Base-by-base conservation (phyloP, 371 early-diverging fungal species). In the Mortierella sp. region DNA sequence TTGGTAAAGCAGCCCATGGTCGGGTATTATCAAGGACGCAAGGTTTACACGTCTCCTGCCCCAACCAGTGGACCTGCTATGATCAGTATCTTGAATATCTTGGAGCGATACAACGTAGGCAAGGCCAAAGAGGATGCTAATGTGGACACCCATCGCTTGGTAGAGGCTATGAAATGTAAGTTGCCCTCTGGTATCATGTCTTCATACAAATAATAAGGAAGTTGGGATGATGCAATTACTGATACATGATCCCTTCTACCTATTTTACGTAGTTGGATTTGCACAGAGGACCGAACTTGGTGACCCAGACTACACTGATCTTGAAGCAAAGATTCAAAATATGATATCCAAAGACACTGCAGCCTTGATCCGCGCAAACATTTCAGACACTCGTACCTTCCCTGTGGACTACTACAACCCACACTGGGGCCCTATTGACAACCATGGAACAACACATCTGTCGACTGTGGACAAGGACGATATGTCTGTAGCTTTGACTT, bases 371-470 rank as follows among this genome's bases (percentile, higher is more conserved):
- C 90, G 95, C 16, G 79, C 78, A 62, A 94, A 92, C 58, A 94
- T 96, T 37, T 90, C 93, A 0, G 78, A 90, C 60, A 61, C 75
- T 3, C 66, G 72, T 12, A 93, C 93, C 0, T 91, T 86, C 70
- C 85, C 84, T 12, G 89, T 92, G 1, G 67, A 83, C 9, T 91
- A 97, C 73, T 98, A 98, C 78, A 79, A 90, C 20, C 94, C 97
- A 1, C 84, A 88, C 61, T 97, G 91, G 84, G 96, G 93, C 35
- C 85, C 88, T 45, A 79, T 89, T 20, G 95, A 94, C 51, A 92
- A 95, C 68, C 98, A 96, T 77, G 99, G 99, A 6, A 99, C 99
- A 20, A 97, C 98, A 66, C 99, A 99, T 84, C 72, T 99, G 3
- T 98, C 99, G 3, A 94, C 96, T 1, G 88, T 98, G 10, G 97